phyloP scores from a whole-genome alignment of 139 green algal species.

The Astrephomene gubernaculifera region DNA sequence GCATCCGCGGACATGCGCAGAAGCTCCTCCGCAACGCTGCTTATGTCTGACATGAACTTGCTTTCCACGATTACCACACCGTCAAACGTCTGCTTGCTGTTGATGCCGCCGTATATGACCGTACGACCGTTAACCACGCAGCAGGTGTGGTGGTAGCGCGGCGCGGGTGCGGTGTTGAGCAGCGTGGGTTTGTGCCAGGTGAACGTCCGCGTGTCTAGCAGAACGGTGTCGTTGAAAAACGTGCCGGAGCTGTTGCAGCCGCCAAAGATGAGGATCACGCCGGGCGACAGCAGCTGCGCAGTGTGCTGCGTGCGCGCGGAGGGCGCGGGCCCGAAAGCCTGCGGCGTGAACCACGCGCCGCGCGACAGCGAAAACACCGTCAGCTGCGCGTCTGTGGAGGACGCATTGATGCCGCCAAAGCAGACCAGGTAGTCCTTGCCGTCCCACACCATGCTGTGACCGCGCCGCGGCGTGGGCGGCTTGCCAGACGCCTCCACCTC shows the following conservation, averaged over 20 bases:
- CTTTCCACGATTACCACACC: slow-evolving; percentile 61
- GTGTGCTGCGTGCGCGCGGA: slow-evolving; percentile 60
- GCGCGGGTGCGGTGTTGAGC: slow-evolving; percentile 61
- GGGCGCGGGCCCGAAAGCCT: slow-evolving; percentile 43
- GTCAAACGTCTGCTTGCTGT: slow-evolving; percentile 67
- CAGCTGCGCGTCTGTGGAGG: slow-evolving; percentile 53
- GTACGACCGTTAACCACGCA: slow-evolving; percentile 36
- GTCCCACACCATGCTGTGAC: slow-evolving; percentile 59
- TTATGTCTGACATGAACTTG: slow-evolving; percentile 51
- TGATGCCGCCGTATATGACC: slow-evolving; percentile 69
- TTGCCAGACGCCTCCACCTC: slow-evolving; percentile 31
- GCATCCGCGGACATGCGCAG: slow-evolving; percentile 26
- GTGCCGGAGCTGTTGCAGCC: slow-evolving; percentile 58
- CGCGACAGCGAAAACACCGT: slow-evolving; percentile 50
- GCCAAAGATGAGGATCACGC: slow-evolving; percentile 64
- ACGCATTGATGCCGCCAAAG: slow-evolving; percentile 59
- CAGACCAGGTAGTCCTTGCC: slow-evolving; percentile 54
- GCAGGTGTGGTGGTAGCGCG: slow-evolving; percentile 68
- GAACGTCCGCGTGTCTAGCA: slow-evolving; percentile 53
- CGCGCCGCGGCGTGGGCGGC: slow-evolving; percentile 47
- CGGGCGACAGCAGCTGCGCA: slow-evolving; percentile 44
- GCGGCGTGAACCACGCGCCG: slow-evolving; percentile 49
- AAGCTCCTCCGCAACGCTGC: slow-evolving; percentile 62
- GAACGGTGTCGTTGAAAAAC: slow-evolving; percentile 62
- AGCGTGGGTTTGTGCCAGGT: slow-evolving; percentile 52